Conservation (phyloP, 768 basidiomycete genomes). For the Leccinum rimulosum region DNA sequence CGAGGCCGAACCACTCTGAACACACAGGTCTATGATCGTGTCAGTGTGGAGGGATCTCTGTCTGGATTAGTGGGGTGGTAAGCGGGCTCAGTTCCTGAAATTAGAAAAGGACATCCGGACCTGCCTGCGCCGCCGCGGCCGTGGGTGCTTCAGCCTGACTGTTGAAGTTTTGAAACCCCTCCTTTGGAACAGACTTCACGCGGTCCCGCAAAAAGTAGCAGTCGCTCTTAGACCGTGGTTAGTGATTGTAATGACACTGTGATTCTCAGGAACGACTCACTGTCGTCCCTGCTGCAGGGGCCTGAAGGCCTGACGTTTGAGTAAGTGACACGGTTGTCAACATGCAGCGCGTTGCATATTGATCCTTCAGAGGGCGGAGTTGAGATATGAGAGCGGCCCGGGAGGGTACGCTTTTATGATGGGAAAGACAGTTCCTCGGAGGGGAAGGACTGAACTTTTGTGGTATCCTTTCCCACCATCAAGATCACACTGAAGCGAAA, state of each 20-base stretch:
- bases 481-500: neutral
- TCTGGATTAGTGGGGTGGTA: neutral
- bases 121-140: neutral
- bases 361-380: neutral
- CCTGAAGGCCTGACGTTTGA: neutral
- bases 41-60: neutral
- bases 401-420: neutral
- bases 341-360: neutral
- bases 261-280: slow-evolving; percentile 22
- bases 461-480: too few relatives aligned
- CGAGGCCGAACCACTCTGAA: neutral
- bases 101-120: neutral
- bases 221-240: neutral
- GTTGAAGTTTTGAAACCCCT: slow-evolving; percentile 3
- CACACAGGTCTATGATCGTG: slow-evolving; percentile 1
- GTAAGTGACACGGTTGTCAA: neutral
- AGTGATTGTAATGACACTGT: neutral
- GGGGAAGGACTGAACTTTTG: too few relatives aligned
- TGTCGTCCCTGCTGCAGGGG: neutral
- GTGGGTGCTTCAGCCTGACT: neutral
- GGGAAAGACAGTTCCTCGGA: neutral
- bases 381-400: neutral
- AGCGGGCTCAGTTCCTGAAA: slow-evolving; percentile 5
- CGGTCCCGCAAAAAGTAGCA: slow-evolving; percentile 14
- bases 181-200: slow-evolving; percentile 12